Base-by-base conservation (phyloP, 306 rosid species). In the Argentina anserina region DNA sequence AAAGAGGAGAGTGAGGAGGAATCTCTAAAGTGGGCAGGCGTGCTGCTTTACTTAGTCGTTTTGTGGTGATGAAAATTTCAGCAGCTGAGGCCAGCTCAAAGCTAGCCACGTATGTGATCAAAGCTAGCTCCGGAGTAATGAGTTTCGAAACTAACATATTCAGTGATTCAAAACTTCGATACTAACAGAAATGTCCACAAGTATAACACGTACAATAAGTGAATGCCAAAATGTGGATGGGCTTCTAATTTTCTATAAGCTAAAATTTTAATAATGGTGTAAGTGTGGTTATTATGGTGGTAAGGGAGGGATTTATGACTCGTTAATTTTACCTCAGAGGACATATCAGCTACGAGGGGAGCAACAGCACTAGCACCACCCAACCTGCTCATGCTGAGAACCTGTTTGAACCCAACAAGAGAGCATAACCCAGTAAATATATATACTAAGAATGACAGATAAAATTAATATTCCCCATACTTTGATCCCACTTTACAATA, bases 301-400 rank as follows among this genome's bases (percentile, higher is more conserved):
- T n/a, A n/a, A n/a, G n/a, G 14, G 2, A 59, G 21, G 39, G 21
- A 4, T 2, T 29, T 15, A 14, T 3, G 33, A 33, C 42, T 17
- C 46, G 8, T 41, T 13, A 18, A 23, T 26, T 46, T 61, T 80
- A 90, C 99, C 96, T 89, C 96, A 3, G 93, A 80, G 34, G 93
- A 87, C 56, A 86, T 76, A 81, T 89, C 99, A 63, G 96, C 91
- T 53, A 86, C 96, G 8, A 88, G 92, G 58, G 99, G 97, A 68
- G 96, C 97, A 0, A 90, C 97, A 7, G 96, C 93, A 14, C 88
- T 91, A 42, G 97, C 99, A 76, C 97, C 97, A 58, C 99, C 99
- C 82, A 95, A 83, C 80, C 99, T 84, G 85, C 99, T 95, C 99
- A 95, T 91, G 89, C 99, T 95, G 75, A 95, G 87, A 75, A 95